phyloP scores from a whole-genome alignment of 2,329 filamentous ascomycete species.

The Aspergillus costaricaensis region DNA sequence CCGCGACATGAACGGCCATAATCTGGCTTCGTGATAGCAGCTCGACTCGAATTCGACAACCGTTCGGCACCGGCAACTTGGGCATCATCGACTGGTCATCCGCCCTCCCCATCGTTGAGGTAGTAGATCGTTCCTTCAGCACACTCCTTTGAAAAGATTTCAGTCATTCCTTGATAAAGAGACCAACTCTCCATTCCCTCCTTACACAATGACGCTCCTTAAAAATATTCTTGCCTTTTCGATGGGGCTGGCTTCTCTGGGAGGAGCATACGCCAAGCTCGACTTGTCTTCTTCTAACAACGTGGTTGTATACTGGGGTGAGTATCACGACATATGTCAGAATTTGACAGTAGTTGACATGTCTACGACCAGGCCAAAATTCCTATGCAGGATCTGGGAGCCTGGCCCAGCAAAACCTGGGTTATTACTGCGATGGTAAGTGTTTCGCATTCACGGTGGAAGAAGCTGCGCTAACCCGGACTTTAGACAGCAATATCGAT shows the following conservation, averaged over 20 bases:
- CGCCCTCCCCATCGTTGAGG: neutral
- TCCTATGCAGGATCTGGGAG: constrained; percentile 53
- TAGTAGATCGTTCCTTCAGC: neutral
- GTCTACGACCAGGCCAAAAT: constrained; percentile 56
- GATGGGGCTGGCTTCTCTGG: constrained; percentile 33
- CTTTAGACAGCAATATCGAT: constrained; percentile 31
- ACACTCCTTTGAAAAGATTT: neutral
- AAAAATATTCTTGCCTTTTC: constrained; percentile 28
- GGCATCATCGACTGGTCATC: constrained; percentile 1
- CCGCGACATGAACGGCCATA: neutral
- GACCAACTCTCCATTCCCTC: neutral
- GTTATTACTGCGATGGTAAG: constrained; percentile 62
- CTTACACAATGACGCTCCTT: constrained; percentile 30
- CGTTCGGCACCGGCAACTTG: neutral
- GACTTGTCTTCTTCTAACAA: constrained; percentile 53
- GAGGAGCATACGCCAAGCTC: constrained; percentile 44
- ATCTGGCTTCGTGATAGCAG: neutral
- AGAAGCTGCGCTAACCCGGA: constrained; percentile 15
- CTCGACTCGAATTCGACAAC: neutral
- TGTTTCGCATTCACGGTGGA: neutral
- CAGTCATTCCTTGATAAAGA: neutral
- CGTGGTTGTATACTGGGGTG: constrained; percentile 67
- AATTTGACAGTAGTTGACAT: neutral
- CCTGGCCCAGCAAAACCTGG: constrained; percentile 57
- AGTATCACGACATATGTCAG: neutral